Base-by-base conservation (phyloP, 2,329 filamentous ascomycete species). In the Trichoderma cornu-damae region DNA sequence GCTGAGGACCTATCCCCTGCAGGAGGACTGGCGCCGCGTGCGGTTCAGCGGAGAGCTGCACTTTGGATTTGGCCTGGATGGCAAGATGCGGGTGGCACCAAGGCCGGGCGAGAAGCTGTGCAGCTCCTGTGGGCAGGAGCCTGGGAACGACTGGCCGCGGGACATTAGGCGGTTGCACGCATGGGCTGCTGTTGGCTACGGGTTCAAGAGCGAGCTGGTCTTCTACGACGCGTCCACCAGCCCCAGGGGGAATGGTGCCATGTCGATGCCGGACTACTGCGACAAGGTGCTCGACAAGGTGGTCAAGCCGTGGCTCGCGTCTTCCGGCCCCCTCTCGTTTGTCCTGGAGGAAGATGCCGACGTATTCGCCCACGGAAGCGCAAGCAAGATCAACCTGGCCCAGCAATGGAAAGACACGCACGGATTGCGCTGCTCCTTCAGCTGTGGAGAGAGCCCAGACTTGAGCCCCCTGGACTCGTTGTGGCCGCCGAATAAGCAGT, bases 1-100 rank as follows among this genome's bases (percentile, higher is more conserved):
- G 67, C 65, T 72, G n/a, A 67, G 68, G 32, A 57, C 61, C 1
- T 69, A 68, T 28, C 68, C 69, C 2, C 61, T 67, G n/a, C 60
- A 63, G 2, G 64, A 65, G 32, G 66, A 69, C 38, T 73, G 71
- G 71, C 66, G 65, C 46, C 47, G 48, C 14, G 61, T 73, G 16
- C 65, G 71, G 4, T 73, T 73, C 63, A 72, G 70, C 57, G 64
- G 66, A 11, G 71, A 73, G 61, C 62, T 73, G 47, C 71, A 73
- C 58, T 73, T 73, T 61, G 71, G 69, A 2, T 72, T 73, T 59
- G 71, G 70, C 11, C 67, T 71, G 11, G 70, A 73, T 49, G 71
- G 71, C 42, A 66, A 64, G 57, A 66, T 73, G 65, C 66, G 71
- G 2, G 59, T 73, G 11, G 57, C 72, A 6, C 71, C 71, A 9